A percentile compares a stretch with the other conserved stretches of the same genome.
phyloP scores from a whole-genome alignment of 495 filamentous ascomycete genomes.

The Podospora pseudoanserina region DNA sequence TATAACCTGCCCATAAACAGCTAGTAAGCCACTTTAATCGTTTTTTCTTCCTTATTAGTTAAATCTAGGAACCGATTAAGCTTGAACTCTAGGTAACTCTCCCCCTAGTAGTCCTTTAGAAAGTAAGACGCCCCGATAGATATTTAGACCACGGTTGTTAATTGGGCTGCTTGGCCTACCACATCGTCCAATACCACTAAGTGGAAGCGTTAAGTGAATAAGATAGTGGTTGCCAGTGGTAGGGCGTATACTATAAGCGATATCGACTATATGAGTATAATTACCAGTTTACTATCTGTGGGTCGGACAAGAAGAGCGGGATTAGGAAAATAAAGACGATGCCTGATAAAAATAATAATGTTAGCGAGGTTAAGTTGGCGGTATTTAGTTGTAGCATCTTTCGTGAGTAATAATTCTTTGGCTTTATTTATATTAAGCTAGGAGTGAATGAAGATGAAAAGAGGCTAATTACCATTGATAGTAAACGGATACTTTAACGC shows the following conservation, averaged over 20 bases:
- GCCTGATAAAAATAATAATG: slow-evolving; percentile 37
- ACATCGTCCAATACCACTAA: slow-evolving; percentile 26
- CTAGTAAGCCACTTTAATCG: slow-evolving; percentile 11
- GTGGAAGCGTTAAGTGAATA: not conserved
- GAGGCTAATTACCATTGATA: slow-evolving; percentile 12
- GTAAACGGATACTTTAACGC: slow-evolving; percentile 61
- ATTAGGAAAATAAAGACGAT: slow-evolving; percentile 53
- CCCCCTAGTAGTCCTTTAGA: slow-evolving; percentile 14
- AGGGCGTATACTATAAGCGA: slow-evolving; percentile 59
- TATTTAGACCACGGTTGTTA: slow-evolving; percentile 27
- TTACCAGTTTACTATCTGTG: slow-evolving; percentile 52
- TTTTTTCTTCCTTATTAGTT: not conserved
- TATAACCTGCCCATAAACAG: slow-evolving; percentile 19
- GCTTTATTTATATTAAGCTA: slow-evolving; percentile 5
- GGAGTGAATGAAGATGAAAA: not conserved
- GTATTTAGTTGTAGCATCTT: slow-evolving; percentile 54
- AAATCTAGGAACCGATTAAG: slow-evolving; percentile 16
- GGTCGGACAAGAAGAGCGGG: slow-evolving; percentile 41
- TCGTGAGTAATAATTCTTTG: slow-evolving; percentile 35
- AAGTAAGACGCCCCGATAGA: slow-evolving; percentile 8
- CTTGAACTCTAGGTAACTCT: slow-evolving; percentile 13
- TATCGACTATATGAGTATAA: slow-evolving; percentile 56
- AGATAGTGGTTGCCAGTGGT: slow-evolving; percentile 42
- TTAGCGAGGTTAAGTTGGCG: slow-evolving; percentile 42
- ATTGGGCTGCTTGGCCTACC: slow-evolving; percentile 40